Evolutionary conservation across 352 stramenopile genomes (phyloP), one percentile per base, ranked within the genome.

Genomic region (Pythium phragmiticola): DNA sequence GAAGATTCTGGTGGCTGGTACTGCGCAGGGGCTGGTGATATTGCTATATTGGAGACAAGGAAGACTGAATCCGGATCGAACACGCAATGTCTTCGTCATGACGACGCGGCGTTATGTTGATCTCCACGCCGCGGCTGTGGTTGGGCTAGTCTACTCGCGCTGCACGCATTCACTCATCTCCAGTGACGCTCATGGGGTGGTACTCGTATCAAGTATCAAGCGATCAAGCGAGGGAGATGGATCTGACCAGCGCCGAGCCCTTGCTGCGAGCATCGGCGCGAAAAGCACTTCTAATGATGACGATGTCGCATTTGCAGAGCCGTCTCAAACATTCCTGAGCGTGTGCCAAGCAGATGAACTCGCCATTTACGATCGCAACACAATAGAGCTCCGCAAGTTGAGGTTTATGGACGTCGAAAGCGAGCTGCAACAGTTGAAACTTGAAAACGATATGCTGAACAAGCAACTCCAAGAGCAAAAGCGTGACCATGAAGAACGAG

Each of bases 391-490:
- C 13, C 68, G 65, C 13, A 73, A 77, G 17, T 61, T 92, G 0
- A 80, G 76, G 48, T 34, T 77, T 9, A 75, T 90, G 63, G 81
- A 92, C 21, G 34, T 90, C 12, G 83, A 90, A 21, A 69, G 65
- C 2, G 83, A 92, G 19, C 50, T 87, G 46, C 76, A 88, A 59
- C 83, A 92, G 46, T 65, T 88, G 21, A 86, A 82, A 37, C 70
- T 89, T 9, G 81, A 90, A 56, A 90, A 89, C 45, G 83, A 92
- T 23, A 78, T 90, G 68, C 62, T 90, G 4, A 73, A 33, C 21
- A 76, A 85, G 19, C 79, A 89, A 34, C 57, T 73, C 3, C 50
- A 53, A 4, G 83, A 90, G 16, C 78, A 90, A 54, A 68, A 72
- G 16, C 70, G 65, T 2, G 64, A 59, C 17, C 77, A 85, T 17